These are phyloP conservation scores for Centella asiatica DNA, from an alignment of 129 eudicot species.

Conservation along the genomic window DNA sequence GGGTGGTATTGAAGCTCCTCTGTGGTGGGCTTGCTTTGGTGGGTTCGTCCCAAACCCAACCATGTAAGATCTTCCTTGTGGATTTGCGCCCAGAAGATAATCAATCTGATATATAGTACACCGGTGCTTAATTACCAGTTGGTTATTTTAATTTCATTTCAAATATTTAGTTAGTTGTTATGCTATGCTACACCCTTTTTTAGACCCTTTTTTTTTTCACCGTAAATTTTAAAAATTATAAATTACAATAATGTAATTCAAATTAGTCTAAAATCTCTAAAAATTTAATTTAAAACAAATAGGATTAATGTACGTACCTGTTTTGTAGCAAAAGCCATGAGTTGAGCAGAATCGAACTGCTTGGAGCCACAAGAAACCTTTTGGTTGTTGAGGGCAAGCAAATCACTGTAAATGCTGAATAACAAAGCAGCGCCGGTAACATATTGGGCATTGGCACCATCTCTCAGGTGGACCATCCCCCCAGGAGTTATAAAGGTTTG, in stretches of 20 bases:
- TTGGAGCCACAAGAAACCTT: constrained; percentile 45
- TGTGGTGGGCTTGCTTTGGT: constrained; percentile 83
- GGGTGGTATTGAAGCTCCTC: constrained; percentile 77
- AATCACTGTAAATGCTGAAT: constrained; percentile 58
- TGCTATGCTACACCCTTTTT: no score
- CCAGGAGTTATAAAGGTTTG: constrained; percentile 68
- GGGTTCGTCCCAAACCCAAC: constrained; percentile 73
- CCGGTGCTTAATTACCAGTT: no score
- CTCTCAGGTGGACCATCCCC: constrained; percentile 63
- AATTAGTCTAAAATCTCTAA: not conserved
- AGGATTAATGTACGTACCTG: no score
- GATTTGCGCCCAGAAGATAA: constrained; percentile 68
- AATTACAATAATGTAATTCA: no score
- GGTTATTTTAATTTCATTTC: no score
- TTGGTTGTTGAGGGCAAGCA: constrained; percentile 41
- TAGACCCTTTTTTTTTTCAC: not conserved
- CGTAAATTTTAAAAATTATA: no score
- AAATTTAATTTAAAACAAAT: no score
- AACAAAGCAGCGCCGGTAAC: constrained; percentile 63
- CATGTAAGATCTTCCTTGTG: constrained; percentile 66
- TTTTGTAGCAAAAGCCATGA: constrained; percentile 56
- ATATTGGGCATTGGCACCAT: constrained; percentile 83
- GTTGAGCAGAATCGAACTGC: constrained; percentile 21
- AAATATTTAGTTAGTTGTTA: no score
- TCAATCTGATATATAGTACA: no score